A percentile compares a stretch with the other conserved stretches of the same genome.
Evolutionary conservation across 202 grass and related monocot species (phyloP).

Genomic region (Cymbopogon flexuosus): DNA sequence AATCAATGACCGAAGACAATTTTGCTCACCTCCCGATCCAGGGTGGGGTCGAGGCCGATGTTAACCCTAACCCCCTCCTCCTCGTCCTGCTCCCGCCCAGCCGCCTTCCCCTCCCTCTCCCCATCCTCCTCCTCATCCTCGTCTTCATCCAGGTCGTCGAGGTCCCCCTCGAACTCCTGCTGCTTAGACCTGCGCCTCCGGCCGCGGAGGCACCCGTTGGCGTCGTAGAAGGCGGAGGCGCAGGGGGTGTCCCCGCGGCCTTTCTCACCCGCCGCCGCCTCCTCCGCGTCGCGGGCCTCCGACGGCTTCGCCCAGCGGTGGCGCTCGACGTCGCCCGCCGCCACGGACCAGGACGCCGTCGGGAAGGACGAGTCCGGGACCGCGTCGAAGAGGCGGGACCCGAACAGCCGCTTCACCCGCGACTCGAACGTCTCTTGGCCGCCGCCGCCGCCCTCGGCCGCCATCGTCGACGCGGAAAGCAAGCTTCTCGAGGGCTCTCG

Average conservation of each 20-base stretch:
- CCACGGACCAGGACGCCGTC: conserved; percentile 70
- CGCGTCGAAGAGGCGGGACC: conserved; percentile 64
- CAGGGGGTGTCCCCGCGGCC: conserved; percentile 61
- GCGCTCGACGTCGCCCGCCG: conserved; percentile 75
- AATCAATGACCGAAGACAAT: not conserved
- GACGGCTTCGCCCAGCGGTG: conserved; percentile 64
- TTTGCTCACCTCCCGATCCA: conserved; percentile 77
- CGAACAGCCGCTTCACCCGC: conserved; percentile 90
- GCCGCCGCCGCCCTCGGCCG: not conserved
- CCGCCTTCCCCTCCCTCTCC: not conserved
- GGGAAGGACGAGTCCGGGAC: conserved; percentile 67
- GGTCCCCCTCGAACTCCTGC: conserved; percentile 40
- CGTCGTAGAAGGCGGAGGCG: conserved; percentile 71
- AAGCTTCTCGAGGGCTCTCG: not conserved
- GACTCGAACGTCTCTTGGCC: conserved; percentile 64
- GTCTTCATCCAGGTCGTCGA: conserved; percentile 28
- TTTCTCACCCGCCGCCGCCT: conserved; percentile 16
- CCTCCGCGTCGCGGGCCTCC: conserved; percentile 47
- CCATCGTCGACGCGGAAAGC: conserved; percentile 14
- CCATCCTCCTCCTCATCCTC: conserved; percentile 15
- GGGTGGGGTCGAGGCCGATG: conserved; percentile 83
- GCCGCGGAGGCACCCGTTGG: conserved; percentile 56
- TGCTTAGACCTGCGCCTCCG: conserved; percentile 47
- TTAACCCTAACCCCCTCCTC: conserved; percentile 73
- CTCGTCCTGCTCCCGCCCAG: conserved; percentile 32